A percentile compares a stretch with the other conserved stretches of the same genome.
phyloP scores from a whole-genome alignment of 1,139 yeast species.

The Scheffersomyces insectosa region DNA sequence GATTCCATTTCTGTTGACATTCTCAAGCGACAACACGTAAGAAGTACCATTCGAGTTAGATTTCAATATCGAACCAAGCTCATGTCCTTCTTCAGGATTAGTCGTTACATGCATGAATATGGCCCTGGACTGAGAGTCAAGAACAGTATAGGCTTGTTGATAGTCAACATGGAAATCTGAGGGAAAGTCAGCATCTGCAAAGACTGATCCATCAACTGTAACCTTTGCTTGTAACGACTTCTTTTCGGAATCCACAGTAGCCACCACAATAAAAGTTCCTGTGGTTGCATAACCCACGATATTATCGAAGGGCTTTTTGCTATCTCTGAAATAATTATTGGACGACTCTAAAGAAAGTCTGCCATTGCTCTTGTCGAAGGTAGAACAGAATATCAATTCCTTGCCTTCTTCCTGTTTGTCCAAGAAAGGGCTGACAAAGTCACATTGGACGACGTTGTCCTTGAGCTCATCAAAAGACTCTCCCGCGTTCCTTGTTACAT shows the following conservation, averaged over 20 bases:
- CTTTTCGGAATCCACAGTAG: slow-evolving; percentile 46
- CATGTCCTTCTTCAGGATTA: slow-evolving; percentile 46
- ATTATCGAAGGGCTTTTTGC: slow-evolving; percentile 43
- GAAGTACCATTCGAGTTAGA: slow-evolving; percentile 95
- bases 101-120: slow-evolving; percentile 85
- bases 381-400: slow-evolving; percentile 65
- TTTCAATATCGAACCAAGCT: slow-evolving; percentile 81
- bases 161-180: slow-evolving; percentile 58
- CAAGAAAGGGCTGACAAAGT: slow-evolving; percentile 61
- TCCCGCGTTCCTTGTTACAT: slow-evolving; percentile 67
- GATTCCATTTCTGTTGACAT: slow-evolving; percentile 68
- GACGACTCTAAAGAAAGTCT: slow-evolving; percentile 47
- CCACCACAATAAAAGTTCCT: slow-evolving; percentile 71
- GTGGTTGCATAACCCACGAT: slow-evolving; percentile 68
- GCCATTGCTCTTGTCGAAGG: slow-evolving; percentile 9
- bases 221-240: slow-evolving; percentile 63
- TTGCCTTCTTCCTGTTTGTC: slow-evolving; percentile 33
- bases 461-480: slow-evolving; percentile 52
- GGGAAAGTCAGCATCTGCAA: slow-evolving; percentile 84
- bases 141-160: slow-evolving; percentile 81
- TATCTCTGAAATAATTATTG: slow-evolving; percentile 49
- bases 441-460: slow-evolving; percentile 59
- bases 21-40: slow-evolving; percentile 70
- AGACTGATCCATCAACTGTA: slow-evolving; percentile 77
- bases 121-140: slow-evolving; percentile 74